Percentiles rank a stretch among this genome's conserved stretches.
These are phyloP conservation scores for Apiospora saccharicola DNA, from an alignment of 2,329 filamentous ascomycete genomes.

Conservation along the genomic window DNA sequence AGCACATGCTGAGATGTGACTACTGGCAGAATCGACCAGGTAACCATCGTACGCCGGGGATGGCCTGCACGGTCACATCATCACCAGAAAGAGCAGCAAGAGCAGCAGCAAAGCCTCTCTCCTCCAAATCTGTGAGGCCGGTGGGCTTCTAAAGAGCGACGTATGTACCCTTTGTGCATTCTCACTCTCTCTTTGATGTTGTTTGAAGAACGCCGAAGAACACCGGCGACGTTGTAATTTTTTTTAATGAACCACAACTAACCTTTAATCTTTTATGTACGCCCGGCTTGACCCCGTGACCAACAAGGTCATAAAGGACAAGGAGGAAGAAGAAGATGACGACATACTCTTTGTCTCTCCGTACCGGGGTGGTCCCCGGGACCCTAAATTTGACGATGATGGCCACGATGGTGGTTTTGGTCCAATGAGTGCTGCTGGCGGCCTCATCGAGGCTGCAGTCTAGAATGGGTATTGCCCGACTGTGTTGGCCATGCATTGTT, in stretches of 20 bases:
- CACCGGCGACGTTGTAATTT: neutral
- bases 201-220: too few species aligned
- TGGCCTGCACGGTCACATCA: too few species aligned
- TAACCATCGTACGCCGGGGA: too few species aligned
- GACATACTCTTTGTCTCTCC: neutral
- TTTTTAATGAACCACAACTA: neutral
- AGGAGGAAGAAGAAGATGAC: neutral
- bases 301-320: neutral
- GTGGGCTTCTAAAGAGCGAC: neutral
- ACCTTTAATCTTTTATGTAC: neutral
- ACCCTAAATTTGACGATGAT: conserved; percentile 2
- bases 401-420: neutral
- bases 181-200: neutral
- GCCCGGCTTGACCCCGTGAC: neutral
- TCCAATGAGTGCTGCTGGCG: neutral
- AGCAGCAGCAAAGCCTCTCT: too few species aligned
- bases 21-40: too few species aligned
- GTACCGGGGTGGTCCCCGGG: neutral
- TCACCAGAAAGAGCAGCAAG: too few species aligned
- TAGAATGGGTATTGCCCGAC: conserved; percentile 7
- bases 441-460: neutral
- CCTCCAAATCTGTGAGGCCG: too few species aligned
- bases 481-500: conserved; percentile 26
- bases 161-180: neutral
- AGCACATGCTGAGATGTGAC: conserved; percentile 42